These are phyloP conservation scores for Trametes sanguinea DNA, from an alignment of 768 basidiomycete genomes.

Conservation along the genomic window DNA sequence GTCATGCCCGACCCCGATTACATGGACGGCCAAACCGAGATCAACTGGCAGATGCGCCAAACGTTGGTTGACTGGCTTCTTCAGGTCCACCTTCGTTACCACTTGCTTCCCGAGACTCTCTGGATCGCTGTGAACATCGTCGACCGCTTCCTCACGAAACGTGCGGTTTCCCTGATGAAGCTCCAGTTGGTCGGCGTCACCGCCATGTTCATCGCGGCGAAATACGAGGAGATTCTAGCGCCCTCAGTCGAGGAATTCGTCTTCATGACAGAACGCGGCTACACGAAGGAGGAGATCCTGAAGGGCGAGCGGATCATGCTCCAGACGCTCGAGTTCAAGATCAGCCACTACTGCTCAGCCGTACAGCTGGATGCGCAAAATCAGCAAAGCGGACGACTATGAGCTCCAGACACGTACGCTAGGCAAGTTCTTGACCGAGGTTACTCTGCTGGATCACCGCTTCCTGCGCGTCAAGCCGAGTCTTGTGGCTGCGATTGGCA, in stretches of 20 bases:
- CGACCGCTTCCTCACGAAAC: conserved; percentile 68
- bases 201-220: conserved; percentile 98
- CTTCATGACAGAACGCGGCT: conserved; percentile 95
- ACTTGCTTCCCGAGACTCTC: conserved; percentile 98
- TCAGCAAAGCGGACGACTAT: conserved; percentile 98
- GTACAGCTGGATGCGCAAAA: conserved; percentile 98
- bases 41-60: conserved; percentile 93
- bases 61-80: conserved; percentile 98
- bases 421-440: conserved; percentile 97
- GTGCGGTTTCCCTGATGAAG: conserved; percentile 78
- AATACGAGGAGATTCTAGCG: conserved; percentile 98
- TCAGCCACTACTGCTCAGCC: conserved; percentile 99
- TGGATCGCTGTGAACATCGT: conserved; percentile 99
- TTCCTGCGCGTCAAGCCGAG: conserved; percentile 94
- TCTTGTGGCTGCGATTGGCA: conserved; percentile 91
- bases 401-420: conserved; percentile 96
- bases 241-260: conserved; percentile 98
- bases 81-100: conserved; percentile 96
- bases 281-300: conserved; percentile 92
- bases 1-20: conserved; percentile 93
- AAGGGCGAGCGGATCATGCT: conserved; percentile 97
- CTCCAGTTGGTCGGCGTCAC: conserved; percentile 97
- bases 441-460: conserved; percentile 88
- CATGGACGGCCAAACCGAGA: conserved; percentile 91
- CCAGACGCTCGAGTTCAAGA: conserved; percentile 90